Evolutionary conservation across 768 basidiomycete species (phyloP).

Genomic region (Tricholoma hemisulphureum): DNA sequence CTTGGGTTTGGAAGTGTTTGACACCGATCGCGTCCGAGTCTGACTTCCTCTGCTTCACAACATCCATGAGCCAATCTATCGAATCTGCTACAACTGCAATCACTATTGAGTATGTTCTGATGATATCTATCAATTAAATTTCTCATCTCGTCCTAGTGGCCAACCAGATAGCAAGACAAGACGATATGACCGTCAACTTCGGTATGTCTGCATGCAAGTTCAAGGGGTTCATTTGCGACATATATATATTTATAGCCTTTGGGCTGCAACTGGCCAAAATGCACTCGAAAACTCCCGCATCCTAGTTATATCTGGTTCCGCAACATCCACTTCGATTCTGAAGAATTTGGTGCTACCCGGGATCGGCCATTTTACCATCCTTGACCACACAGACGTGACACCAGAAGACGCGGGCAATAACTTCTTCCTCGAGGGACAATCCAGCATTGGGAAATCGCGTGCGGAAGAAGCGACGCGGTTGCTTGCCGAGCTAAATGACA

Average conservation of each 20-base stretch:
- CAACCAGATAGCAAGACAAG: conserved; percentile 86
- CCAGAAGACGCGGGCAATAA: conserved; percentile 89
- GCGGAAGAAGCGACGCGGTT: conserved; percentile 77
- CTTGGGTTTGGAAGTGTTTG: too few relatives aligned
- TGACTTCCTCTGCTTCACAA: background rate
- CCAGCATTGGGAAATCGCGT: conserved; percentile 77
- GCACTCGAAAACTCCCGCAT: conserved; percentile 85
- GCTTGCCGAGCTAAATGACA: conserved; percentile 83
- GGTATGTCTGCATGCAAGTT: conserved; percentile 45
- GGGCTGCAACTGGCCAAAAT: conserved; percentile 89
- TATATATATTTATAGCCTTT: conserved; percentile 52
- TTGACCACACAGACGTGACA: conserved; percentile 62
- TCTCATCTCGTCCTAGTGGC: conserved; percentile 34
- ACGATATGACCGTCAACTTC: conserved; percentile 92
- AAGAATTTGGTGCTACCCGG: conserved; percentile 98
- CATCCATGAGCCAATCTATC: conserved; percentile 18
- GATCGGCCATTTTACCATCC: conserved; percentile 91
- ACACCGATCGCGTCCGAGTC: too few relatives aligned
- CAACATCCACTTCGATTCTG: conserved; percentile 83
- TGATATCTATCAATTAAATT: background rate
- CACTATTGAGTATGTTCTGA: conserved; percentile 1
- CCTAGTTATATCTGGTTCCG: conserved; percentile 76
- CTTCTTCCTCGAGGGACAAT: conserved; percentile 82
- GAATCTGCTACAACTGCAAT: conserved; percentile 29
- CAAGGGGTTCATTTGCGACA: background rate